Conservation (phyloP, 495 filamentous ascomycete genomes). For the Tricharina praecox region DNA sequence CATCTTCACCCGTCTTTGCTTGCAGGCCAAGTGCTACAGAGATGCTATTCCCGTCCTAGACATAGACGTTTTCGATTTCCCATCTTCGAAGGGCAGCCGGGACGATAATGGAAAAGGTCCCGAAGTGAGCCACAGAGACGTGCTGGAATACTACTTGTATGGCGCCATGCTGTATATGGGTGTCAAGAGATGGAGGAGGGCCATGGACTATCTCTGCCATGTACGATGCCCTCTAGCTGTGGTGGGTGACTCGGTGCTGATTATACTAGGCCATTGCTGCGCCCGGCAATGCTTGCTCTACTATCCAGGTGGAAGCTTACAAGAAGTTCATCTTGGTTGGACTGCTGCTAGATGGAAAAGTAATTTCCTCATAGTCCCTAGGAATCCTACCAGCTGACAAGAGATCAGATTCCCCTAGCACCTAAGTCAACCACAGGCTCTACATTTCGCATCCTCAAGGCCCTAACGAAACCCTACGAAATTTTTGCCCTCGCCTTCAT, state of each 20-base stretch:
- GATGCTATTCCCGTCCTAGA: constrained; percentile 24
- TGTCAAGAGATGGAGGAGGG: constrained; percentile 51
- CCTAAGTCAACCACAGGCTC: constrained; percentile 24
- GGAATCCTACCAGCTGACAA: too few species aligned
- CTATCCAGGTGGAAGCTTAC: constrained; percentile 52
- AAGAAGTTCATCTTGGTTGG: constrained; percentile 83
- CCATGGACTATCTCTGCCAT: constrained; percentile 43
- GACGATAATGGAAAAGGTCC: constrained; percentile 13
- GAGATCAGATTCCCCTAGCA: too few species aligned
- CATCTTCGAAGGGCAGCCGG: constrained; percentile 10
- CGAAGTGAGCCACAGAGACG: constrained; percentile 37
- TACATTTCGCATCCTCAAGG: constrained; percentile 40
- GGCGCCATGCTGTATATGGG: constrained; percentile 66
- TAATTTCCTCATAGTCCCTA: constrained; percentile 22
- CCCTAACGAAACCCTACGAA: constrained; percentile 52
- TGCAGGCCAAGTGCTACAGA: constrained; percentile 26
- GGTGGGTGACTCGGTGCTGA: background rate
- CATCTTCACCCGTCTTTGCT: constrained; percentile 20
- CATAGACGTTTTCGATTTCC: constrained; percentile 23
- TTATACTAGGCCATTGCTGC: constrained; percentile 10
- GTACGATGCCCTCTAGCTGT: constrained; percentile 8
- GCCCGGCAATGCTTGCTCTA: constrained; percentile 22
- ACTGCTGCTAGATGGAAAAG: constrained; percentile 53
- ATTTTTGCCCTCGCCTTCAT: constrained; percentile 52
- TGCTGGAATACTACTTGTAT: constrained; percentile 64